Evolutionary conservation across 192 early-diverging fungal species (phyloP).

Genomic region (Backusella sp.): DNA sequence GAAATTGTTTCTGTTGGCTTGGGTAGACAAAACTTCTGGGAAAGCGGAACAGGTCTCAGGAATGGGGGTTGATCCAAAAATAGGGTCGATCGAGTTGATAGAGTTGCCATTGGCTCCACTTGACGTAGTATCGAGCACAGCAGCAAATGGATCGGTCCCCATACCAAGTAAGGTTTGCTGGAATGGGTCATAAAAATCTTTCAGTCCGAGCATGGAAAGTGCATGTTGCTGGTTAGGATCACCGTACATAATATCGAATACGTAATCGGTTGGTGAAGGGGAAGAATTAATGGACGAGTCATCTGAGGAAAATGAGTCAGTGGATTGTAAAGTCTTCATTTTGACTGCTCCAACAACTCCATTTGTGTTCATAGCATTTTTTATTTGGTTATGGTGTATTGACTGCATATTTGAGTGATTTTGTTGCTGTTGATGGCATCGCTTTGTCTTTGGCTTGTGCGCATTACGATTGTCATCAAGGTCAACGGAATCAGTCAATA

Average conservation of each 20-base stretch:
- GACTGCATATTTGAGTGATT: background rate
- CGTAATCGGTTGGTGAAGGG: constrained; percentile 36
- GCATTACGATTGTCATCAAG: constrained; percentile 38
- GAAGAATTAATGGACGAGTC: constrained; percentile 35
- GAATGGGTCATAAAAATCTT: constrained; percentile 33
- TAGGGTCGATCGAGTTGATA: background rate
- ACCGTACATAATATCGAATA: constrained; percentile 40
- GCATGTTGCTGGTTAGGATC: constrained; percentile 17
- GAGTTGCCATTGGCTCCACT: background rate
- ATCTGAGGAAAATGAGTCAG: constrained; percentile 35
- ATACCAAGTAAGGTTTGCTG: constrained; percentile 14
- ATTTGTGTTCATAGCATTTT: background rate
- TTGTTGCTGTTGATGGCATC: background rate
- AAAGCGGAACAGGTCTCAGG: background rate
- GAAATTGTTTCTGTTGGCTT: background rate
- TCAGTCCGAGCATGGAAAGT: constrained; percentile 30
- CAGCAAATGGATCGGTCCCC: background rate
- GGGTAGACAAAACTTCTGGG: background rate
- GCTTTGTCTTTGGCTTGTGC: constrained; percentile 4
- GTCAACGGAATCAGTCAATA: constrained; percentile 47
- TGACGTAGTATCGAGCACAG: background rate
- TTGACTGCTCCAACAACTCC: background rate
- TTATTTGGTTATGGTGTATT: background rate
- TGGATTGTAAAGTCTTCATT: constrained; percentile 21
- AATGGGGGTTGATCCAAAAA: background rate